phyloP scores from a whole-genome alignment of 75 land plant species.

The Cryptomeria japonica region DNA sequence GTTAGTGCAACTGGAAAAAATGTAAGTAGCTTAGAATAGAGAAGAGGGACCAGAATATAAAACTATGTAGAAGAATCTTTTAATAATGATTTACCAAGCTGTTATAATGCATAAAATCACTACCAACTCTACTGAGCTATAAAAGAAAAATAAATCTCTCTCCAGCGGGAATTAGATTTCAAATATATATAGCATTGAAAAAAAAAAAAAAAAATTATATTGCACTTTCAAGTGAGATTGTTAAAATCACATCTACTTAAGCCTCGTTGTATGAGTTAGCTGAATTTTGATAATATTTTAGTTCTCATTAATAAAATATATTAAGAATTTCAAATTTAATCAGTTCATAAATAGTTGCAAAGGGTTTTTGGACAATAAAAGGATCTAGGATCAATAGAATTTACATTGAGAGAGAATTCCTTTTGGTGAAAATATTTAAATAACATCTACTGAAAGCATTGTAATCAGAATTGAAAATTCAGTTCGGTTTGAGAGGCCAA shows the following conservation, averaged over 20 bases:
- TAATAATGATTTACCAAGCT: not conserved
- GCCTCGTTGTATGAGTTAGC: too few species aligned
- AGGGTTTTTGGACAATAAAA: not conserved
- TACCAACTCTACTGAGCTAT: not conserved
- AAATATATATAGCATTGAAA: too few species aligned
- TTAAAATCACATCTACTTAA: too few species aligned
- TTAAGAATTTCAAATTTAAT: too few species aligned
- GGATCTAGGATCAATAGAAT: not conserved
- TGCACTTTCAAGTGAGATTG: too few species aligned
- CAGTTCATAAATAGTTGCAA: not conserved
- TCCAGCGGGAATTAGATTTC: too few species aligned
- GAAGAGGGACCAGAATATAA: not conserved
- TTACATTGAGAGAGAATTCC: not conserved
- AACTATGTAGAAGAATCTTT: not conserved
- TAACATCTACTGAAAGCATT: not conserved
- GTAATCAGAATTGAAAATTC: too few species aligned
- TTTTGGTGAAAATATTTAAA: not conserved
- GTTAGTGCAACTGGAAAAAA: not conserved
- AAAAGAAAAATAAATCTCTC: too few species aligned
- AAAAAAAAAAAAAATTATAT: too few species aligned
- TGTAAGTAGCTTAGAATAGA: not conserved
- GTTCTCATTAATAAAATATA: too few species aligned
- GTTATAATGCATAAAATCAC: not conserved
- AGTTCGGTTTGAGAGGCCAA: too few species aligned
- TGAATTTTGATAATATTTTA: too few species aligned